A percentile compares a stretch with the other conserved stretches of the same genome.
Conservation (phyloP, 345 rosid species). For the Melastoma malabathricum region DNA sequence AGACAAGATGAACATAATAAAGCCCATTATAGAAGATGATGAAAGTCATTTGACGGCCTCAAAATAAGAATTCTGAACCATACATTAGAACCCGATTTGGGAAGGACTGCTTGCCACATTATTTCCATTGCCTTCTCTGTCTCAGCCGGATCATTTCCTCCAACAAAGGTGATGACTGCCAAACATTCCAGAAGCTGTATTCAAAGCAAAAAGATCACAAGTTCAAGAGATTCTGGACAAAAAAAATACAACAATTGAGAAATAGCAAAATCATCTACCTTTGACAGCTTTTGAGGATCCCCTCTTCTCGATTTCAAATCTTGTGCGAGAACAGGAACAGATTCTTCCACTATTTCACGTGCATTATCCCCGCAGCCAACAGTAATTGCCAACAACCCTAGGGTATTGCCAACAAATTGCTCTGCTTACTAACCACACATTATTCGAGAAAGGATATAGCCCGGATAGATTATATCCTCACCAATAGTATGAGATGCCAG, state of each 20-base stretch:
- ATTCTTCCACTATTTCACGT: slow-evolving; percentile 50
- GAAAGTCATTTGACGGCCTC: no score
- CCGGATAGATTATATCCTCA: slow-evolving; percentile 12
- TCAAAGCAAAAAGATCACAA: slow-evolving; percentile 1
- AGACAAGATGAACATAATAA: no score
- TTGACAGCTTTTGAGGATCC: slow-evolving; percentile 32
- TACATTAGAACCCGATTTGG: slow-evolving; percentile 80
- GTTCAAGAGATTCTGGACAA: not conserved
- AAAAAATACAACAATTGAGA: not conserved
- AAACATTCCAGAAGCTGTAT: slow-evolving; percentile 65
- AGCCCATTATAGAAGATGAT: no score
- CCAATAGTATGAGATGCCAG: slow-evolving; percentile 69
- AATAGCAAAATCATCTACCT: slow-evolving; percentile 25
- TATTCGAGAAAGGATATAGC: not conserved
- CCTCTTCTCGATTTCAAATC: slow-evolving; percentile 52
- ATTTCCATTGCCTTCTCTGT: slow-evolving; percentile 75
- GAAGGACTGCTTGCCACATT: slow-evolving; percentile 85
- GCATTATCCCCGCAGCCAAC: slow-evolving; percentile 58
- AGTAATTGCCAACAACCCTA: slow-evolving; percentile 79
- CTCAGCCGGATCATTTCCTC: slow-evolving; percentile 51
- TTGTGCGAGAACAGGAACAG: slow-evolving; percentile 46
- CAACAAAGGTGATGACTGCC: slow-evolving; percentile 73
- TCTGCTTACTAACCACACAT: not conserved
- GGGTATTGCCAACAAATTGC: not conserved
- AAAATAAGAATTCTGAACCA: slow-evolving; percentile 3